phyloP scores from a whole-genome alignment of 2,329 filamentous ascomycete genomes.

The Huntiella abstrusa region DNA sequence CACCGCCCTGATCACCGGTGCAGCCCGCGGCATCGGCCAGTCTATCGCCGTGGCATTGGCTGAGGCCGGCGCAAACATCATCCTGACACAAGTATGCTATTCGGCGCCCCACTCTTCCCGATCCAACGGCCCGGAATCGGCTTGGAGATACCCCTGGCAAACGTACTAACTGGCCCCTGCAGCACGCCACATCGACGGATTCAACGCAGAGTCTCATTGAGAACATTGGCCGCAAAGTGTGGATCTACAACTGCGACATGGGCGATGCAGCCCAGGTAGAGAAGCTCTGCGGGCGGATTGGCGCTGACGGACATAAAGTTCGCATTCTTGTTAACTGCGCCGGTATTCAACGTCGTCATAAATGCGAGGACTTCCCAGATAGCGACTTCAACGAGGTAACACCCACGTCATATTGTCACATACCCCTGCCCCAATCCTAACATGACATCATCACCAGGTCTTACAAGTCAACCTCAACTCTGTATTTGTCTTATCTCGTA shows the following conservation, averaged over 20 bases:
- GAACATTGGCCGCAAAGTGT: slow-evolving; percentile 44
- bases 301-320: slow-evolving; percentile 45
- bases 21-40: slow-evolving; percentile 38
- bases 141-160: not conserved
- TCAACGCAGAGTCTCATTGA: slow-evolving; percentile 43
- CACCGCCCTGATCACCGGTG: slow-evolving; percentile 38
- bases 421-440: slow-evolving; percentile 2
- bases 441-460: slow-evolving; percentile 27
- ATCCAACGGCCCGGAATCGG: not conserved
- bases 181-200: slow-evolving; percentile 15
- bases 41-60: slow-evolving; percentile 37
- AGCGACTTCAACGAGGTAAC: slow-evolving; percentile 51
- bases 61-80: slow-evolving; percentile 37
- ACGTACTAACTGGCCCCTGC: not conserved
- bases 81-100: slow-evolving; percentile 30
- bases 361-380: slow-evolving; percentile 56
- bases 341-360: slow-evolving; percentile 66
- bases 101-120: not conserved
- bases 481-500: slow-evolving; percentile 61
- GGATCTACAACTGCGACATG: slow-evolving; percentile 53
- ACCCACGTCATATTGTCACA: slow-evolving; percentile 7
- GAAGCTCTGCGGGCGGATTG: slow-evolving; percentile 38
- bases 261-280: slow-evolving; percentile 39
- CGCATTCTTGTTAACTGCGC: slow-evolving; percentile 73
- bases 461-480: slow-evolving; percentile 73